Base-by-base conservation (phyloP, 73 alveolate species). In the Paramecium caudatum region DNA sequence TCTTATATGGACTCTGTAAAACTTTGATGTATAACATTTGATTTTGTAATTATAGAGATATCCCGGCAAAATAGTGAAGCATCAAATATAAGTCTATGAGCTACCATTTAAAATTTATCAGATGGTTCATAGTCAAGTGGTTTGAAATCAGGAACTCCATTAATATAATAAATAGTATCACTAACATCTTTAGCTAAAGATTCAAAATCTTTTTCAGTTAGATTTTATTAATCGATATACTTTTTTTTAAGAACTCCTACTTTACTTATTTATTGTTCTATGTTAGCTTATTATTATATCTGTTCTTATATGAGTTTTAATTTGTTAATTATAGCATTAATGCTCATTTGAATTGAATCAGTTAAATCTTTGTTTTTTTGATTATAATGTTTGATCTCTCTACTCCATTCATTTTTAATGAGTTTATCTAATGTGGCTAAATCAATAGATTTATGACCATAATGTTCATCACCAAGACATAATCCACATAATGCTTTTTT, bases 141-240 rank as follows among this genome's bases (percentile, higher is more conserved):
- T 6, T 55, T 55, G 16, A 55, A 55, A 27, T 55, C 80, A 0
- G 80, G 80, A 23, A 55, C 6, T 27, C 80, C 80, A 55, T 55
- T 55, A 55, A 27, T 55, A 27, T 55, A 55, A 55, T 55, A 23
- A 1, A 55, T 55, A 5, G 30, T 55, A 23, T 21, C 80, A 55
- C 80, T 27, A 55, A 55, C 45, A 55, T 55, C 80, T 55, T 23
- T 55, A 0, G 80, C 80, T 55, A 55, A 55, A 27, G 23, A 55
- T 55, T 55, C 80, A 23, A 27, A 55, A 55, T 55, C 80, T 55
- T 55, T 55, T 55, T 55, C 80, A 23, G 80, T 55, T 55, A 55
- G 80, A 55, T 55, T 55, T 23, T 16, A 43, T 23, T 55, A 23
- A 21, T 55, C 80, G 30, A 55, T 55, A 27, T 55, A 55, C 30